Evolutionary conservation across 108 stramenopile species (phyloP).

Genomic region (Discostella stelligeroides): DNA sequence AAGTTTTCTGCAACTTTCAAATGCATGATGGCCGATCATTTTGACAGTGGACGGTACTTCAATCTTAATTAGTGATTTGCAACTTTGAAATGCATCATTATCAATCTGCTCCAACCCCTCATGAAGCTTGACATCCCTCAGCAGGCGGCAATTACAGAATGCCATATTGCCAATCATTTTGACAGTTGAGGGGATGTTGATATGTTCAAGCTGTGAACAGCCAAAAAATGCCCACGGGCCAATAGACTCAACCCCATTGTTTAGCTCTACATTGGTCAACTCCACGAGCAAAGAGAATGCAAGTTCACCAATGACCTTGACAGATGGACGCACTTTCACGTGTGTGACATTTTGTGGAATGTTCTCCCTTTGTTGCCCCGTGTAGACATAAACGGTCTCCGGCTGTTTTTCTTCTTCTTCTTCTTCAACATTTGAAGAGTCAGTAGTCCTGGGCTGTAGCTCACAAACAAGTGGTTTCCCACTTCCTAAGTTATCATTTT

Average conservation of each 20-base stretch:
- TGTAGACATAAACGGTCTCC: too few relatives aligned
- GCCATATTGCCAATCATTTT: too few relatives aligned
- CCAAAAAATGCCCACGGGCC: not conserved
- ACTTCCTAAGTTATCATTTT: too few relatives aligned
- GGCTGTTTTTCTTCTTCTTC: too few relatives aligned
- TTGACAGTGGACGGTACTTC: not conserved
- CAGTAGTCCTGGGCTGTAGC: too few relatives aligned
- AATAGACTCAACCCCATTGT: not conserved
- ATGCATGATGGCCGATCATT: not conserved
- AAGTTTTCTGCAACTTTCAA: not conserved
- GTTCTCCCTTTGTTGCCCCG: too few relatives aligned
- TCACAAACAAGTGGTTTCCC: too few relatives aligned
- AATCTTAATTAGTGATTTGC: not conserved
- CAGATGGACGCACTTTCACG: not conserved
- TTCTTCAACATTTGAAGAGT: too few relatives aligned
- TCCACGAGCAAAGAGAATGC: not conserved
- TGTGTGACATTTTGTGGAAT: not conserved
- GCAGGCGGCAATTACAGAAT: not conserved
- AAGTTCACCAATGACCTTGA: not conserved
- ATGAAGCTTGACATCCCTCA: not conserved
- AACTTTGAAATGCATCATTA: not conserved
- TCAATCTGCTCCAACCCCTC: not conserved
- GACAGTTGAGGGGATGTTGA: too few relatives aligned
- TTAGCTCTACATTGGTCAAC: not conserved
- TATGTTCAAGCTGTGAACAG: too few relatives aligned